These are phyloP conservation scores for Hamigera avellanea DNA, from an alignment of 495 filamentous ascomycete species.

Conservation along the genomic window DNA sequence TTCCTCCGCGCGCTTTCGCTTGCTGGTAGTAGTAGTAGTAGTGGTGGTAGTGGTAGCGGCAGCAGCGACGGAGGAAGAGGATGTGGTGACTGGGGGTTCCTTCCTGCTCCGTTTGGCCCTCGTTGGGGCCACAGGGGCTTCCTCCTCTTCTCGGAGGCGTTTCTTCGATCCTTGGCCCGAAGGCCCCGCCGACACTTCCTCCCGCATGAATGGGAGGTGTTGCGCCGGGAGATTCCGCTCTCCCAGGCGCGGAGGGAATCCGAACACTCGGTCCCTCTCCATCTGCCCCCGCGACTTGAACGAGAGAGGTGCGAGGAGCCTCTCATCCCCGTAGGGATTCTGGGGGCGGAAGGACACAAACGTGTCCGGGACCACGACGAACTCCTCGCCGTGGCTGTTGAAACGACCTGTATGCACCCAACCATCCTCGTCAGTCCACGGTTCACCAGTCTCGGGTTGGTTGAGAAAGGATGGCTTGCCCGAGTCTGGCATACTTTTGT, in stretches of 20 bases:
- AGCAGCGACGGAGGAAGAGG: too few species aligned
- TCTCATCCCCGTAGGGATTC: constrained; percentile 18
- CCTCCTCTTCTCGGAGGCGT: too few species aligned
- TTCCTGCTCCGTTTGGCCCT: too few species aligned
- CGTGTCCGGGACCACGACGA: constrained; percentile 11
- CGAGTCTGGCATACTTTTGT: constrained; percentile 7
- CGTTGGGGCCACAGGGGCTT: too few species aligned
- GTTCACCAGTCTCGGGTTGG: constrained; percentile 5
- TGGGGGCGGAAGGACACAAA: constrained; percentile 18
- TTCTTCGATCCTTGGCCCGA: too few species aligned
- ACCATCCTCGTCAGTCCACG: constrained; percentile 15
- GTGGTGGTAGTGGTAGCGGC: too few species aligned
- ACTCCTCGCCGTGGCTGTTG: constrained; percentile 25
- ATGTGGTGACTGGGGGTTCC: too few species aligned
- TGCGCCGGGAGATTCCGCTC: constrained; percentile 23
- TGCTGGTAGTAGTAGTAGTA: too few species aligned
- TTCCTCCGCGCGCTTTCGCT: too few species aligned
- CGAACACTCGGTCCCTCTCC: constrained; percentile 19
- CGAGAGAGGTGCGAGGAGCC: constrained; percentile 22
- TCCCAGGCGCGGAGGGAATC: constrained; percentile 29
- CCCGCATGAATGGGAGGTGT: constrained; percentile 3
- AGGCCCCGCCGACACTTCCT: too few species aligned
- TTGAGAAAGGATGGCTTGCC: constrained; percentile 9
- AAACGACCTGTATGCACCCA: constrained; percentile 24
- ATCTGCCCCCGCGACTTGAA: constrained; percentile 17